Conservation (phyloP, 73 alveolate species). For the Tetrahymena thermophila region DNA sequence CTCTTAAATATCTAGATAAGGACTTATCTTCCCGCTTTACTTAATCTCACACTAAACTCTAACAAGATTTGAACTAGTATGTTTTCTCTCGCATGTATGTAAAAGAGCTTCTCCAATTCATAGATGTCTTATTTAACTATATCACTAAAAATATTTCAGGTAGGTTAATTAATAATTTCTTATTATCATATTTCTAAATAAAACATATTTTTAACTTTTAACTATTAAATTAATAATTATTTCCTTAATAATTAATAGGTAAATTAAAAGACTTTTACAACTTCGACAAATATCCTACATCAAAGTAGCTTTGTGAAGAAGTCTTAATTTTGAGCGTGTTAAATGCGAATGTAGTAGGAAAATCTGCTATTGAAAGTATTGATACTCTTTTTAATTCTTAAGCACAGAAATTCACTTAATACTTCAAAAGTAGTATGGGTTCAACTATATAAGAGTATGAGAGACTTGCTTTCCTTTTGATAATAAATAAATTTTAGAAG, state of each 20-base stretch:
- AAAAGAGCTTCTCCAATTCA: not conserved
- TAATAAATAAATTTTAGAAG: not conserved
- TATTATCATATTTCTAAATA: no score
- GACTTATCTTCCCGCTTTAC: not conserved
- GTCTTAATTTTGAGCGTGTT: not conserved
- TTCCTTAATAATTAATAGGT: not conserved
- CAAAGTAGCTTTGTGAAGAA: not conserved
- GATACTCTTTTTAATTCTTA: not conserved
- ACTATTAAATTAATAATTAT: not conserved
- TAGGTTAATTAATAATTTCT: not conserved
- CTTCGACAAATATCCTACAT: not conserved
- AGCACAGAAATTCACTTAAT: not conserved
- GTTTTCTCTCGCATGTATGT: not conserved
- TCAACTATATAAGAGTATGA: not conserved
- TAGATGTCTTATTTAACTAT: not conserved
- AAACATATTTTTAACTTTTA: no score
- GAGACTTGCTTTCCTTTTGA: not conserved
- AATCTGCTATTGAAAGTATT: not conserved
- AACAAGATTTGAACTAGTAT: not conserved
- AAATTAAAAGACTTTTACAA: not conserved
- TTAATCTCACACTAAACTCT: not conserved
- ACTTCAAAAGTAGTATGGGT: not conserved
- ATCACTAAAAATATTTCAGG: not conserved
- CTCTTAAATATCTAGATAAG: not conserved
- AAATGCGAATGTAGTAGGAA: not conserved